Evolutionary conservation across 768 basidiomycete species (phyloP).

Genomic region (Psilocybe cubensis): DNA sequence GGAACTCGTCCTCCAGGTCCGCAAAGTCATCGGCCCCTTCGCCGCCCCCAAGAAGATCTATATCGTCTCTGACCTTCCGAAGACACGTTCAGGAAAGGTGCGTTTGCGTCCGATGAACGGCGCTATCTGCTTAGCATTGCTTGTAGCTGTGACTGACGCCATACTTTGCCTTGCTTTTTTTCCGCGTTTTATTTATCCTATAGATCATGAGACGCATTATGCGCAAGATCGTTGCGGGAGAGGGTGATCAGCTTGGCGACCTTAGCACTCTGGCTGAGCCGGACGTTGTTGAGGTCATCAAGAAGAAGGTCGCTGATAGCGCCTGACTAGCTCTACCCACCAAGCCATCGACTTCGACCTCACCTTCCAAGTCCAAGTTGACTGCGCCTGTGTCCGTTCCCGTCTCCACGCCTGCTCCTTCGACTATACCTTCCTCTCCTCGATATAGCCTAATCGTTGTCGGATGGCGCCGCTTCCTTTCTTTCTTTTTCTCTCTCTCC

Average conservation of each 20-base stretch:
- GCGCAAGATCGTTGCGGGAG: constrained; percentile 94
- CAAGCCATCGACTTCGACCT: too few relatives aligned
- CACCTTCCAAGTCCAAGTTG: too few relatives aligned
- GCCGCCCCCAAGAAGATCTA: constrained; percentile 94
- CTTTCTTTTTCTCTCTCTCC: not conserved
- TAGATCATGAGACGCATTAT: constrained; percentile 93
- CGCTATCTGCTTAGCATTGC: not conserved
- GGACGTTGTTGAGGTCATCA: constrained; percentile 81
- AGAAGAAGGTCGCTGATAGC: constrained; percentile 67
- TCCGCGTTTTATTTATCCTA: too few relatives aligned
- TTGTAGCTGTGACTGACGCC: not conserved
- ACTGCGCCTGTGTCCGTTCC: too few relatives aligned
- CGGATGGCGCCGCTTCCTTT: not conserved
- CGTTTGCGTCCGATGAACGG: constrained; percentile 18
- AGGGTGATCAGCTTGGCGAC: constrained; percentile 95
- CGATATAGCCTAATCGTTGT: not conserved
- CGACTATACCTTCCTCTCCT: too few relatives aligned
- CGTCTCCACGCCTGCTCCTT: too few relatives aligned
- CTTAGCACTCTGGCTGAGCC: constrained; percentile 94
- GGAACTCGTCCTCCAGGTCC: constrained; percentile 92
- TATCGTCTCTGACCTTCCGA: constrained; percentile 84
- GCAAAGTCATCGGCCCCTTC: constrained; percentile 98
- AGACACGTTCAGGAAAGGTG: constrained; percentile 95
- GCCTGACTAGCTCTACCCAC: not conserved
- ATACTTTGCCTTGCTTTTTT: constrained; percentile 1